Conservation (phyloP, 2,329 filamentous ascomycete genomes). For the Hypoxylon sp. region DNA sequence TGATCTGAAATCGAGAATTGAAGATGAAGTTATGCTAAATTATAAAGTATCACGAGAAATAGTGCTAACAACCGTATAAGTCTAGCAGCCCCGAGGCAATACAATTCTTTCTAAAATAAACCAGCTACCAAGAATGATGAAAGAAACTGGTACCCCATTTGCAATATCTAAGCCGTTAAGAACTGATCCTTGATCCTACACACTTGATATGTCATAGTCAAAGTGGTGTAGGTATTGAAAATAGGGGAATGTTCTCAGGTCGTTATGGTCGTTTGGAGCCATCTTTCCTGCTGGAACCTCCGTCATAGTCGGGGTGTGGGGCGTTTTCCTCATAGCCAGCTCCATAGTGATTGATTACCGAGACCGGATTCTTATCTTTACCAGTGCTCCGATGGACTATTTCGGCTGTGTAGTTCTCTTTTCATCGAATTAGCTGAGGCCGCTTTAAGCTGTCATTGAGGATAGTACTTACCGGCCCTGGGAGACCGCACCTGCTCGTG, state of each 20-base stretch:
- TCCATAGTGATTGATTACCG: slow-evolving; percentile 27
- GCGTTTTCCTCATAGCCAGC: slow-evolving; percentile 27
- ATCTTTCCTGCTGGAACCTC: background rate
- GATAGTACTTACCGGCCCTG: slow-evolving; percentile 26
- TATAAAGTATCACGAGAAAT: slow-evolving; percentile 11
- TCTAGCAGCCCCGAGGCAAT: slow-evolving; percentile 37
- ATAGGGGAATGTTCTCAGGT: background rate
- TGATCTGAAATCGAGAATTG: background rate
- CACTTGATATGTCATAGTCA: slow-evolving; percentile 3
- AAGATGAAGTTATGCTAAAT: slow-evolving; percentile 6
- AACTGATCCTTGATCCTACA: slow-evolving; percentile 7
- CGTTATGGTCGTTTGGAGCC: background rate
- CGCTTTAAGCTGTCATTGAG: background rate
- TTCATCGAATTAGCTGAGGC: slow-evolving; percentile 23
- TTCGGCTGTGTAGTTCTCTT: slow-evolving; percentile 29
- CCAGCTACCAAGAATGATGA: slow-evolving; percentile 5
- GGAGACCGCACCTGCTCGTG: slow-evolving; percentile 23
- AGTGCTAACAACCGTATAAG: slow-evolving; percentile 14
- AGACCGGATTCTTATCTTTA: background rate
- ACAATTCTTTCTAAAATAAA: slow-evolving; percentile 23
- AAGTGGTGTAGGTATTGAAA: background rate
- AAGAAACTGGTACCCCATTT: slow-evolving; percentile 4
- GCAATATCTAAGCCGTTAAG: slow-evolving; percentile 4
- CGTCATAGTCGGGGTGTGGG: slow-evolving; percentile 28
- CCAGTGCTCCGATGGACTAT: background rate